Evolutionary conservation across 352 stramenopile genomes (phyloP).

Genomic region (Pythium utonaiense): DNA sequence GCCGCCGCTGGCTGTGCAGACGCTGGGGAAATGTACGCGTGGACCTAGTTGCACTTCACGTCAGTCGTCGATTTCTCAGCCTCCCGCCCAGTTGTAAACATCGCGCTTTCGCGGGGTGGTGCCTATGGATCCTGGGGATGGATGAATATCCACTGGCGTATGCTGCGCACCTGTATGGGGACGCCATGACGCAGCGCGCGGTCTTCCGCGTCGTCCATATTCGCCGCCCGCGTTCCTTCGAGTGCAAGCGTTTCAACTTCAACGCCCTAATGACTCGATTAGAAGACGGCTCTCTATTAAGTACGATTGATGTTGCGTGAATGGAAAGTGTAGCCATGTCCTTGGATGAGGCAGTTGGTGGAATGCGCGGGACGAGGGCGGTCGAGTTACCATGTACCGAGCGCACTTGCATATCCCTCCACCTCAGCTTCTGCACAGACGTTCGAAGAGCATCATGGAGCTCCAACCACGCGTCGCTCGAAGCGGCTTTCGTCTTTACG

Average conservation of each 20-base stretch:
- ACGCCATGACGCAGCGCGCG: conserved; percentile 12
- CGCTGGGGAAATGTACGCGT: conserved; percentile 17
- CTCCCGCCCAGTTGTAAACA: background rate
- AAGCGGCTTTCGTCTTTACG: background rate
- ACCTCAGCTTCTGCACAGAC: too few relatives aligned
- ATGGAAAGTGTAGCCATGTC: conserved; percentile 8
- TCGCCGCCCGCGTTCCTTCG: background rate
- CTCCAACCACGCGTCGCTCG: background rate
- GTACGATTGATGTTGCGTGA: background rate
- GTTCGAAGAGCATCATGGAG: background rate
- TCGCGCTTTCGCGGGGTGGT: background rate
- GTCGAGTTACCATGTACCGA: too few relatives aligned
- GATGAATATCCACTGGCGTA: background rate
- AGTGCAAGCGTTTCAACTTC: conserved; percentile 5
- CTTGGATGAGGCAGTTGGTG: conserved; percentile 5
- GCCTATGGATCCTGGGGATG: background rate
- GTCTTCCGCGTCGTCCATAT: conserved; percentile 14
- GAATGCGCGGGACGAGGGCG: background rate
- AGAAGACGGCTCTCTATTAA: background rate
- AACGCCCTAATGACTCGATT: background rate
- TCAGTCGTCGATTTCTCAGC: background rate
- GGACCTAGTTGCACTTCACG: conserved; percentile 1
- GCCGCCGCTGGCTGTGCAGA: background rate
- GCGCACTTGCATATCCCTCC: too few relatives aligned
- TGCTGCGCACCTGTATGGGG: conserved; percentile 13